A percentile compares a stretch with the other conserved stretches of the same genome.
Evolutionary conservation across 169 alveolate species (phyloP).

Genomic region (Miamiensis avidus): DNA sequence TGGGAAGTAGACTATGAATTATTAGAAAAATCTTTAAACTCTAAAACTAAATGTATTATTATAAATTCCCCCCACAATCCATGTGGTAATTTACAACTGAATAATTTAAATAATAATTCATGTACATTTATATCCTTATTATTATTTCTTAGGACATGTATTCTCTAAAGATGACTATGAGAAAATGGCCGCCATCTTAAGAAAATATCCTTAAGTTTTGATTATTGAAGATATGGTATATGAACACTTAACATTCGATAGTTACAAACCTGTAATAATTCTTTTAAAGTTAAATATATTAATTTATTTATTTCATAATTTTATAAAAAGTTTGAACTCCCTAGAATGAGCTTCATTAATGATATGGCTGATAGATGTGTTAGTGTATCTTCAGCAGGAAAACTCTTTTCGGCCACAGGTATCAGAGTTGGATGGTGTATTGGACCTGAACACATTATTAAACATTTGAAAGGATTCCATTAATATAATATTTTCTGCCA

Average conservation of each 20-base stretch:
- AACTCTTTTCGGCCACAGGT: slow-evolving; percentile 76
- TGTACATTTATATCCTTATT: slow-evolving; percentile 65
- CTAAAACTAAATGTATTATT: slow-evolving; percentile 58
- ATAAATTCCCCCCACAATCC: slow-evolving; percentile 84
- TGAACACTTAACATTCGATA: slow-evolving; percentile 70
- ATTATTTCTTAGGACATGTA: slow-evolving; percentile 78
- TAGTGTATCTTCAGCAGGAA: slow-evolving; percentile 74
- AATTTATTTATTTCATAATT: too few species aligned
- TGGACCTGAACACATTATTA: slow-evolving; percentile 64
- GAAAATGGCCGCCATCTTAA: slow-evolving; percentile 57
- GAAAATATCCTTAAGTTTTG: slow-evolving; percentile 55
- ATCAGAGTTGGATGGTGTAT: slow-evolving; percentile 80
- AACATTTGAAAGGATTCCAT: slow-evolving; percentile 47
- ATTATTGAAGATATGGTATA: slow-evolving; percentile 78
- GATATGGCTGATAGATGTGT: slow-evolving; percentile 71
- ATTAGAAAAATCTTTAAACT: slow-evolving; percentile 52
- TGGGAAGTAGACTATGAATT: slow-evolving; percentile 69
- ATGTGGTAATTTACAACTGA: slow-evolving; percentile 53
- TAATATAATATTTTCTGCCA: slow-evolving; percentile 54
- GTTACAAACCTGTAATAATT: slow-evolving; percentile 34
- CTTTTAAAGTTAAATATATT: too few species aligned
- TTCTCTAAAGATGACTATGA: slow-evolving; percentile 64
- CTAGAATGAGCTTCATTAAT: slow-evolving; percentile 55
- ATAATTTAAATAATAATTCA: slow-evolving; percentile 58
- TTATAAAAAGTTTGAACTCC: background rate